Evolutionary conservation across 306 rosid genomes (phyloP).

Genomic region (Fragaria ananassa): DNA sequence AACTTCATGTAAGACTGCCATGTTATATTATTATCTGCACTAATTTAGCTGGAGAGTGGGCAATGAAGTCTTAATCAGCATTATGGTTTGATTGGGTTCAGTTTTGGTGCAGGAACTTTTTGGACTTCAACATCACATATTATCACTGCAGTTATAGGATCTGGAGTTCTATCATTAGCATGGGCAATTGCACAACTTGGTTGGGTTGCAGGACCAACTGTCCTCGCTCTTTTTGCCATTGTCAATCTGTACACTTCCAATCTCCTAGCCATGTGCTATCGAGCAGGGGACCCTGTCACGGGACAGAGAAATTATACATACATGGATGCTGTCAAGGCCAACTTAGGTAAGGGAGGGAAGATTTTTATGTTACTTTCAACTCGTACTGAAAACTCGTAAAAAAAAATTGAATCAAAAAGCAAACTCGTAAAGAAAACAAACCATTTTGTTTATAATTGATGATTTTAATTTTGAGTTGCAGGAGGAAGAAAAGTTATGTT

Average conservation of each 20-base stretch:
- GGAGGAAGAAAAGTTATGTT: constrained; percentile 61
- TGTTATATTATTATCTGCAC: background rate
- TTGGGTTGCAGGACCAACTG: constrained; percentile 63
- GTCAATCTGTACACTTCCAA: constrained; percentile 62
- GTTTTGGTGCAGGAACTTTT: constrained; percentile 50
- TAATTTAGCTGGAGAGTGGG: background rate
- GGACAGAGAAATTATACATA: constrained; percentile 79
- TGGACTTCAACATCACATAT: constrained; percentile 75
- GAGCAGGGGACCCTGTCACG: constrained; percentile 44
- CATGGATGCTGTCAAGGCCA: constrained; percentile 71
- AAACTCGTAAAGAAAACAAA: background rate
- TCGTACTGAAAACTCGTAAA: background rate
- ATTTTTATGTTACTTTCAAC: background rate
- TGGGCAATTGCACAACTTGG: constrained; percentile 84
- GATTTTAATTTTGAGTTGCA: constrained; percentile 27
- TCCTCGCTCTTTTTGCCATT: constrained; percentile 56
- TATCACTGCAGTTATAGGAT: constrained; percentile 75
- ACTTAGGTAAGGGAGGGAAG: constrained; percentile 43
- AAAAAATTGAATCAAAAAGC: background rate
- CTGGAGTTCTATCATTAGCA: constrained; percentile 72
- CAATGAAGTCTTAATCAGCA: background rate
- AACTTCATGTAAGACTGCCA: background rate
- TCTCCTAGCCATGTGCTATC: constrained; percentile 56
- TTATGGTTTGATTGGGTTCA: background rate
- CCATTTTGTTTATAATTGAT: background rate